These are phyloP conservation scores for Phellopilus nigrolimitatus DNA, from an alignment of 1,284 basidiomycete species.

Conservation along the genomic window DNA sequence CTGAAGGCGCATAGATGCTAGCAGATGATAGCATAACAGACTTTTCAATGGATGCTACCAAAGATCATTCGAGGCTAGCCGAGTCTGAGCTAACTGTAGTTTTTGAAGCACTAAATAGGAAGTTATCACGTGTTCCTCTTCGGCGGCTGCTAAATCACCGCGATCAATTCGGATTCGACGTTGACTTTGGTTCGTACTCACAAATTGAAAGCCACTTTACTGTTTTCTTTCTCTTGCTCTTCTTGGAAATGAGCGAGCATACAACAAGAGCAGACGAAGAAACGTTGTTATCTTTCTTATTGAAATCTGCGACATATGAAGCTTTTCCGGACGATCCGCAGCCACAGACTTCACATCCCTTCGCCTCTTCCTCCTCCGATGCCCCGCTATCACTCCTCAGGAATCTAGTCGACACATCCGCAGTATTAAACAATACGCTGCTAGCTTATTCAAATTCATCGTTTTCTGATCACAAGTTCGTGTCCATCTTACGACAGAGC, in stretches of 20 bases:
- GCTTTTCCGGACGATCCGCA: conserved; percentile 6
- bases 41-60: no score
- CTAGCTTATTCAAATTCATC: conserved; percentile 9
- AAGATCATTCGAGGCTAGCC: no score
- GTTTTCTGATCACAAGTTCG: conserved; percentile 21
- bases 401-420: conserved; percentile 10
- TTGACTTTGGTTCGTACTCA: no score
- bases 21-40: no score
- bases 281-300: conserved; percentile 14
- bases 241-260: not conserved
- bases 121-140: no score
- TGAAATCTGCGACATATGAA: conserved; percentile 9
- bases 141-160: no score
- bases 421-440: conserved; percentile 3
- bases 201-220: no score
- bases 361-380: conserved; percentile 11
- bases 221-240: not conserved
- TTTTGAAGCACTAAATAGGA: no score
- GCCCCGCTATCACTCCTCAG: conserved; percentile 12
- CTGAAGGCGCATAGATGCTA: no score
- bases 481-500: conserved; percentile 22
- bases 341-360: conserved; percentile 19
- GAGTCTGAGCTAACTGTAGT: no score
- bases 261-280: not conserved
- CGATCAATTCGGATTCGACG: no score